phyloP scores from a whole-genome alignment of 371 early-diverging fungal species.

The Choanephora cucurbitarum region DNA sequence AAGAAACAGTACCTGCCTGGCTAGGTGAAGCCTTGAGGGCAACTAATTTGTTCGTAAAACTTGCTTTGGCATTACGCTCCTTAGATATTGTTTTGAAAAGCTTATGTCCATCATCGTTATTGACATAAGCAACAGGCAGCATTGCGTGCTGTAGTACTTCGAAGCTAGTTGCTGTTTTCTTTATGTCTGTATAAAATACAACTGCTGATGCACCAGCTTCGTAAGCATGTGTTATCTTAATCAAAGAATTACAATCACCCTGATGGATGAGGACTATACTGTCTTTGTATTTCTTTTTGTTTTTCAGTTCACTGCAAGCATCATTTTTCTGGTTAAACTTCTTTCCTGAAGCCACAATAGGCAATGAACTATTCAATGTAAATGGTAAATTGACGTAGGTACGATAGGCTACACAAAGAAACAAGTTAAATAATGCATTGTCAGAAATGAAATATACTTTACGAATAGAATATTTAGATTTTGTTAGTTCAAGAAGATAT shows the following conservation, averaged over 20 bases:
- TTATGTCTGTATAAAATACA: slow-evolving; percentile 38
- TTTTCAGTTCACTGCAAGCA: slow-evolving; percentile 9
- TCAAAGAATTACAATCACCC: slow-evolving; percentile 46
- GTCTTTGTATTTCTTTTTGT: slow-evolving; percentile 11
- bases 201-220: slow-evolving; percentile 53
- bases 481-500: slow-evolving; percentile 15
- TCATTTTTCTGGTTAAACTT: slow-evolving; percentile 19
- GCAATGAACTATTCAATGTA: slow-evolving; percentile 1
- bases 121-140: slow-evolving; percentile 45
- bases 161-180: slow-evolving; percentile 8
- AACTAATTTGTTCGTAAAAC: slow-evolving; percentile 24
- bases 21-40: slow-evolving; percentile 18
- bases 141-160: slow-evolving; percentile 7
- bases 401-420: slow-evolving; percentile 25
- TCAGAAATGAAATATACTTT: background rate
- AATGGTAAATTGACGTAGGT: slow-evolving; percentile 21
- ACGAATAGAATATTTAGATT: slow-evolving; percentile 9
- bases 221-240: slow-evolving; percentile 45
- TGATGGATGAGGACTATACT: slow-evolving; percentile 47
- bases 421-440: background rate
- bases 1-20: slow-evolving; percentile 19
- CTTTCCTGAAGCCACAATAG: slow-evolving; percentile 10
- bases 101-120: slow-evolving; percentile 22
- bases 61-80: slow-evolving; percentile 2
- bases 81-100: slow-evolving; percentile 8